Percentiles rank a stretch among this genome's conserved stretches.
Conservation (phyloP, 805 yeast genomes). For the Monosporozyma unispora region DNA sequence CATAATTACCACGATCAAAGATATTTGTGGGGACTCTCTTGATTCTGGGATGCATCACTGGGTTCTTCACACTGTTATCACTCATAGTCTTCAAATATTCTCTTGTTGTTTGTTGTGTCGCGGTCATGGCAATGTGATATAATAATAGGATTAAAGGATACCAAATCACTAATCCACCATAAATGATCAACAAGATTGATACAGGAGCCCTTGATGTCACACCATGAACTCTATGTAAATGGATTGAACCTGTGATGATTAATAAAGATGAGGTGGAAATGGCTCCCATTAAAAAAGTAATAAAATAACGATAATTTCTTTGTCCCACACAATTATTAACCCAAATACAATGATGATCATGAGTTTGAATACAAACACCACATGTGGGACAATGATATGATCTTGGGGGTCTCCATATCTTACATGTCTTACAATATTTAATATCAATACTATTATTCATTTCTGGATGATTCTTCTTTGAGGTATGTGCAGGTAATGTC, state of each 20-base stretch:
- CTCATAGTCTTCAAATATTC: conserved; percentile 48
- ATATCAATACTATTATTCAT: conserved; percentile 27
- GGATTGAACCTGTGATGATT: conserved; percentile 18
- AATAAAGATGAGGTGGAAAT: conserved; percentile 26
- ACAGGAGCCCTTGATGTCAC: conserved; percentile 26
- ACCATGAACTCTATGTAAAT: conserved; percentile 10
- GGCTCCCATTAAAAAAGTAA: conserved; percentile 39
- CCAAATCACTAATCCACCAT: conserved; percentile 35
- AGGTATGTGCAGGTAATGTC: conserved; percentile 19
- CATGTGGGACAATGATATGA: conserved; percentile 69
- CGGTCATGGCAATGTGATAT: conserved; percentile 46
- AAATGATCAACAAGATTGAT: conserved; percentile 45
- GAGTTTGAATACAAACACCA: conserved; percentile 49
- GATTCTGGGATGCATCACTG: conserved; percentile 21
- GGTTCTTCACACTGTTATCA: conserved; percentile 25
- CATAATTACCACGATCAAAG: conserved; percentile 28
- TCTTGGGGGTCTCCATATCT: conserved; percentile 69
- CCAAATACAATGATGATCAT: conserved; percentile 67
- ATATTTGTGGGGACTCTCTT: conserved; percentile 27
- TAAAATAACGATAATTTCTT: conserved; percentile 56
- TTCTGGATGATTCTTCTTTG: background rate
- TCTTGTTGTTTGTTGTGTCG: conserved; percentile 59
- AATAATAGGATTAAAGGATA: conserved; percentile 49
- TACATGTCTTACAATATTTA: conserved; percentile 56
- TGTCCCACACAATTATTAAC: conserved; percentile 71